Conservation (phyloP, 805 yeast species). For the Candida patagonica region DNA sequence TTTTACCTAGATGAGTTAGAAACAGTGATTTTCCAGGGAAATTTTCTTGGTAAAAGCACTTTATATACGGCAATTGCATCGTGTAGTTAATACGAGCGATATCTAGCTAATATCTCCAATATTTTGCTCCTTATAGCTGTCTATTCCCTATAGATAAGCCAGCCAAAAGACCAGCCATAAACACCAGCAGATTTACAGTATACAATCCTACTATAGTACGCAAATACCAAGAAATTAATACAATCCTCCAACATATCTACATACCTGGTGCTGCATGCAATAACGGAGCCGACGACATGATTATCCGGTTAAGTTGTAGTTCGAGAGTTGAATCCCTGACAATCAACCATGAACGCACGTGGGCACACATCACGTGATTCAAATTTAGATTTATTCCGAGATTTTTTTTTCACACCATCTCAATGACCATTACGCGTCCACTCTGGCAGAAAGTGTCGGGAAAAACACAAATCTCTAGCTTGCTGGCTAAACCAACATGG, state of each 20-base stretch:
- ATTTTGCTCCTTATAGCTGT: too few species aligned
- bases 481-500: constrained; percentile 23
- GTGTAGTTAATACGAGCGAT: background rate
- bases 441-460: constrained; percentile 2
- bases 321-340: too few species aligned
- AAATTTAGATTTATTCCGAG: too few species aligned
- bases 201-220: background rate
- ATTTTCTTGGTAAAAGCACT: background rate
- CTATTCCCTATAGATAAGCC: background rate
- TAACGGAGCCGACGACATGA: constrained; percentile 63
- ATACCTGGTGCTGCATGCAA: constrained; percentile 62
- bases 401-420: too few species aligned
- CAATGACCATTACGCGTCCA: background rate
- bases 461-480: constrained; percentile 9
- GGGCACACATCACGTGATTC: too few species aligned
- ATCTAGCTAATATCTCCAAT: too few species aligned
- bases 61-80: background rate
- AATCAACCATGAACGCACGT: too few species aligned
- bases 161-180: background rate
- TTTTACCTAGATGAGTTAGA: constrained; percentile 42
- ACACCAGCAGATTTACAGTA: background rate
- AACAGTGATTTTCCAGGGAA: too few species aligned
- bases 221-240: too few species aligned
- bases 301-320: too few species aligned
- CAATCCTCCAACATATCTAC: too few species aligned